These are phyloP conservation scores for Phytophthora tubulina DNA, from an alignment of 352 stramenopile species.

Conservation along the genomic window DNA sequence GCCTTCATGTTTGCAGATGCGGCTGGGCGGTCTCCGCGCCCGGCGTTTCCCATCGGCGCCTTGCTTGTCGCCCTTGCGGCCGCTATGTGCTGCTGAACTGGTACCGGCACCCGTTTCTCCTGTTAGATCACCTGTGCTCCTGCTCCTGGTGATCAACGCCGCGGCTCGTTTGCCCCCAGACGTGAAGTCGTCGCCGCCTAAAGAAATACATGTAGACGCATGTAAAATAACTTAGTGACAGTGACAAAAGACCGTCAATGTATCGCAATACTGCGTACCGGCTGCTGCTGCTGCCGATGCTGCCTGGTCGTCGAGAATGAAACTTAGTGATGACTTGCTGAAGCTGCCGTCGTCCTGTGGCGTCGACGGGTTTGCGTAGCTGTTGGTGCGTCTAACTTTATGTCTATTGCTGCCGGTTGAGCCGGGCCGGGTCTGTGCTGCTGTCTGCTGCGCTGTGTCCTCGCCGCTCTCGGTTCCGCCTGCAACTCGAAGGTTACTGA, in stretches of 20 bases:
- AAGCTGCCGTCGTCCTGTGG: conserved; percentile 31
- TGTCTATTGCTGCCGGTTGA: conserved; percentile 33
- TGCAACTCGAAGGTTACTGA: conserved; percentile 52
- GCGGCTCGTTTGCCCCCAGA: conserved; percentile 29
- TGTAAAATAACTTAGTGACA: conserved; percentile 1
- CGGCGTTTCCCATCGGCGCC: conserved; percentile 61
- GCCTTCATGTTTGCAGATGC: conserved; percentile 76
- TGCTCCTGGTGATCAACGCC: conserved; percentile 38
- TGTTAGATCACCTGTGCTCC: conserved; percentile 47
- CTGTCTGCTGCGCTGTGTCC: conserved; percentile 12
- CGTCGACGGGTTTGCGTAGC: conserved; percentile 28
- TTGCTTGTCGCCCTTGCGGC: conserved; percentile 34
- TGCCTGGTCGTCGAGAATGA: conserved; percentile 72
- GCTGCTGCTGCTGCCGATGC: conserved; percentile 31
- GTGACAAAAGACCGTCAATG: conserved; percentile 5
- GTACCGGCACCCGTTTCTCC: neutral
- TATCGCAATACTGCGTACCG: conserved; percentile 27
- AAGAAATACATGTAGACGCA: conserved; percentile 13
- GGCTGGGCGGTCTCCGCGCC: conserved; percentile 60
- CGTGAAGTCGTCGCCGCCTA: conserved; percentile 32
- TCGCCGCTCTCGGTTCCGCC: conserved; percentile 26
- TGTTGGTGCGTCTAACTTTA: conserved; percentile 37
- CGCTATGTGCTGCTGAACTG: neutral
- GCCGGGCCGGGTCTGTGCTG: conserved; percentile 10
- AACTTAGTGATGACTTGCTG: conserved; percentile 78